A percentile compares a stretch with the other conserved stretches of the same genome.
phyloP scores from a whole-genome alignment of 129 eudicot species.

The Chrysanthemum makinoi region DNA sequence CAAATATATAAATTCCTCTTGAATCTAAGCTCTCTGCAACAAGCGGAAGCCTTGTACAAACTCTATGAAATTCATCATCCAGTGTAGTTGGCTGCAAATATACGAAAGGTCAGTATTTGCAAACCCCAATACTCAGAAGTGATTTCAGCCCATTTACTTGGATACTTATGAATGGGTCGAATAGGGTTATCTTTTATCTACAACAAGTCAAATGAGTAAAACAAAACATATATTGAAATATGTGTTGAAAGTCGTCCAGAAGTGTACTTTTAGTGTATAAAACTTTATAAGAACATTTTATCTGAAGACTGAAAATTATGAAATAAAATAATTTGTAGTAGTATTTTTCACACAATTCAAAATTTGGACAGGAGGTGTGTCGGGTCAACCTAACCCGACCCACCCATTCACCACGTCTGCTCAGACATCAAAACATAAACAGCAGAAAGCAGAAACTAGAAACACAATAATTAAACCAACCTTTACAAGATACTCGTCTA shows the following conservation, averaged over 20 bases:
- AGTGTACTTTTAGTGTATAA: background rate
- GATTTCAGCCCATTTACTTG: background rate
- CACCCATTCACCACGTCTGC: background rate
- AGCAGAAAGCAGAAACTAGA: slow-evolving; percentile 3
- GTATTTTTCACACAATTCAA: background rate
- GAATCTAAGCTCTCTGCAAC: slow-evolving; percentile 87
- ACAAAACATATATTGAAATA: background rate
- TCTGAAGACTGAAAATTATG: background rate
- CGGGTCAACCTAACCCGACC: background rate
- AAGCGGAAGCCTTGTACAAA: slow-evolving; percentile 67
- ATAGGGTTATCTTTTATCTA: background rate
- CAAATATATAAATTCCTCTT: slow-evolving; percentile 78
- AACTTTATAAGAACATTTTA: background rate
- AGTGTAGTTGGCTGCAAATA: slow-evolving; percentile 38
- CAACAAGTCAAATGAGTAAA: background rate
- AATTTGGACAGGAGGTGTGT: background rate
- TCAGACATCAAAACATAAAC: slow-evolving; percentile 5
- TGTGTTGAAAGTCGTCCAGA: background rate
- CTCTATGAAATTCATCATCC: slow-evolving; percentile 41
- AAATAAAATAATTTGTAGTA: background rate
- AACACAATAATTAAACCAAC: slow-evolving; percentile 35
- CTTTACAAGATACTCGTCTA: slow-evolving; percentile 74
- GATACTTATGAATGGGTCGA: background rate
- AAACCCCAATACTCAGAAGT: background rate
- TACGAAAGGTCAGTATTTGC: background rate